Evolutionary conservation across 2,329 filamentous ascomycete species (phyloP), one percentile per base, ranked within the genome.

Genomic region (Aspergillus vadensis): DNA sequence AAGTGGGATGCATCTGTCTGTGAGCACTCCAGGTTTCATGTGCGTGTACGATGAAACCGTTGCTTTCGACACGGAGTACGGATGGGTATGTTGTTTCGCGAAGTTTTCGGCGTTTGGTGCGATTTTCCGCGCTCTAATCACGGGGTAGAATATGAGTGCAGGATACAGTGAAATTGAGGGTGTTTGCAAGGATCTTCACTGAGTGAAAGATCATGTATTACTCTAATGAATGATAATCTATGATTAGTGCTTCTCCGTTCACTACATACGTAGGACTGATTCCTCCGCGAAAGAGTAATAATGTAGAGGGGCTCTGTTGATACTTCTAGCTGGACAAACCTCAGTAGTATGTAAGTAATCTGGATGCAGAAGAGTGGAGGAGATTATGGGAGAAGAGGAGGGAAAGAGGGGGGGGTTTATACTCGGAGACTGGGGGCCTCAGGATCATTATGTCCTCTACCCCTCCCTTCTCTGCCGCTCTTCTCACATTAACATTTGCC

Each of bases 201-300:
- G 47, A 30, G 47, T 55, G 53, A 43, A 44, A 5, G 25, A 44
- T 21, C 38, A 47, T 55, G 53, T 55, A 55, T 21, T 47, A 55
- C 41, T 30, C 19, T 55, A 55, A 55, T 55, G 25, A 25, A 43
- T 47, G 53, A 55, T 25, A 47, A 55, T 55, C n/a, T 47, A 55
- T 47, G 53, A 47, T 55, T 55, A 44, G 25, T 55, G 39, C 14
- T 12, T 43, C 15, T 8, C 6, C 27, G 14, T 23, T 7, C 36
- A 7, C 5, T n/a, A 41, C 2, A 4, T 6, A 23, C 6, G 32
- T 25, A 23, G 8, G 12, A 19, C 32, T 39, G 27, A 7, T 9
- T 14, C 6, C 4, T 39, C 14, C 19, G 23, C 21, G 8, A 27
- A 8, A 8, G 25, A 27, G 7, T 27, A 8, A 8, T 8, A 6